These are phyloP conservation scores for Mortierella sp. DNA, from an alignment of 371 early-diverging fungal species.

Conservation along the genomic window DNA sequence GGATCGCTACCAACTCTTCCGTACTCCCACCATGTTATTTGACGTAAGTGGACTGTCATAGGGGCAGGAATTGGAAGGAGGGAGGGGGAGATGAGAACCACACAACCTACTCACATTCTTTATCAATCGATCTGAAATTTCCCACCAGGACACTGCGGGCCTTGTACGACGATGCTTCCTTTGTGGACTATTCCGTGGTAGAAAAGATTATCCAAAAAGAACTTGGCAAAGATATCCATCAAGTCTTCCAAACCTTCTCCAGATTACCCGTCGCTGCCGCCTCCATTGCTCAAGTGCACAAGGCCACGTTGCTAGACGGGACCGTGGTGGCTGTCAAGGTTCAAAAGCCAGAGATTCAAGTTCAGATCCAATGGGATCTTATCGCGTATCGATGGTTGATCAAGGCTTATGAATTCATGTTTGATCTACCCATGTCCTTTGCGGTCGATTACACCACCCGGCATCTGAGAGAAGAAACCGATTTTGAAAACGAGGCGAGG, in stretches of 20 bases:
- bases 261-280: slow-evolving; percentile 85
- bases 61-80: neutral
- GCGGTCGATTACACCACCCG: slow-evolving; percentile 78
- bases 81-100: no score
- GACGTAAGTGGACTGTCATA: slow-evolving; percentile 28
- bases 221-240: slow-evolving; percentile 67
- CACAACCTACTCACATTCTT: neutral
- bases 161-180: slow-evolving; percentile 88
- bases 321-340: slow-evolving; percentile 90
- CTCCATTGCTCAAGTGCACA: slow-evolving; percentile 95
- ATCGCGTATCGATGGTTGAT: slow-evolving; percentile 71
- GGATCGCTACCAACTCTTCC: slow-evolving; percentile 83
- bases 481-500: slow-evolving; percentile 85
- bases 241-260: slow-evolving; percentile 80
- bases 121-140: neutral
- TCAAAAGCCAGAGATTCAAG: slow-evolving; percentile 87
- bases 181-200: slow-evolving; percentile 73
- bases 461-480: slow-evolving; percentile 87
- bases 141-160: slow-evolving; percentile 63
- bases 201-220: slow-evolving; percentile 77
- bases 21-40: slow-evolving; percentile 82
- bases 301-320: slow-evolving; percentile 79
- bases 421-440: slow-evolving; percentile 89
- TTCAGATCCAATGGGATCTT: slow-evolving; percentile 89
- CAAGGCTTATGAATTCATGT: slow-evolving; percentile 73